A percentile compares a stretch with the other conserved stretches of the same genome.
Conservation (phyloP, 106 monocot species). For the Alisma plantagoaquatica region DNA sequence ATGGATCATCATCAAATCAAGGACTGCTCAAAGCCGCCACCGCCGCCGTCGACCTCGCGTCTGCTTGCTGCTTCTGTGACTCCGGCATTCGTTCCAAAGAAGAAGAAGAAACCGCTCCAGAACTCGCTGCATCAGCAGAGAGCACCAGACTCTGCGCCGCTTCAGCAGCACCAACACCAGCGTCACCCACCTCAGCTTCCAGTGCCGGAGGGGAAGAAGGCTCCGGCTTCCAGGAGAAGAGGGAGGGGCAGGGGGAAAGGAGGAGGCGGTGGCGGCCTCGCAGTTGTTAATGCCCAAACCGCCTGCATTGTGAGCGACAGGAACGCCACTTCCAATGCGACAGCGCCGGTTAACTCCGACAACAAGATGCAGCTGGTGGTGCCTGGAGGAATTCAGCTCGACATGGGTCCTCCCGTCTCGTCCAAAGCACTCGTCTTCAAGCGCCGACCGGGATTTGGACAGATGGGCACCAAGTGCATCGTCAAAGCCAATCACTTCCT, state of each 20-base stretch:
- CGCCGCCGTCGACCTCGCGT: no score
- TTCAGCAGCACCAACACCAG: slow-evolving; percentile 31
- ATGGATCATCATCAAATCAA: slow-evolving; percentile 10
- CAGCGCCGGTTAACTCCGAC: no score
- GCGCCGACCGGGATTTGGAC: slow-evolving; percentile 64
- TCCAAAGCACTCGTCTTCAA: slow-evolving; percentile 41
- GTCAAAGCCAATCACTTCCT: slow-evolving; percentile 98
- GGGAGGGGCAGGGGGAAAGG: slow-evolving; percentile 28
- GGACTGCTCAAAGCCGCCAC: slow-evolving; percentile 13
- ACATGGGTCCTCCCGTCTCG: slow-evolving; percentile 33
- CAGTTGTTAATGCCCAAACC: no score
- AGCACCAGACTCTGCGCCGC: slow-evolving; percentile 3
- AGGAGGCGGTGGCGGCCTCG: neutral
- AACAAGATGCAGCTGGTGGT: no score
- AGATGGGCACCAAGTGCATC: slow-evolving; percentile 60
- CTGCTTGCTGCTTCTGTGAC: no score
- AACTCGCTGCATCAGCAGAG: slow-evolving; percentile 31
- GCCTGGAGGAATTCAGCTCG: neutral
- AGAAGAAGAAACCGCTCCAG: slow-evolving; percentile 36
- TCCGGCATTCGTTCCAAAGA: no score
- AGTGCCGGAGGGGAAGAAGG: slow-evolving; percentile 19
- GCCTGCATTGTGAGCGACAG: no score
- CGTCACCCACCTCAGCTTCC: slow-evolving; percentile 15
- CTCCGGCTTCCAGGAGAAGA: slow-evolving; percentile 18
- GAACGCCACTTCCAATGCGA: no score